Evolutionary conservation across 2,329 filamentous ascomycete genomes (phyloP), one percentile per base, ranked within the genome.

Genomic region (Herpotrichia juniperi): DNA sequence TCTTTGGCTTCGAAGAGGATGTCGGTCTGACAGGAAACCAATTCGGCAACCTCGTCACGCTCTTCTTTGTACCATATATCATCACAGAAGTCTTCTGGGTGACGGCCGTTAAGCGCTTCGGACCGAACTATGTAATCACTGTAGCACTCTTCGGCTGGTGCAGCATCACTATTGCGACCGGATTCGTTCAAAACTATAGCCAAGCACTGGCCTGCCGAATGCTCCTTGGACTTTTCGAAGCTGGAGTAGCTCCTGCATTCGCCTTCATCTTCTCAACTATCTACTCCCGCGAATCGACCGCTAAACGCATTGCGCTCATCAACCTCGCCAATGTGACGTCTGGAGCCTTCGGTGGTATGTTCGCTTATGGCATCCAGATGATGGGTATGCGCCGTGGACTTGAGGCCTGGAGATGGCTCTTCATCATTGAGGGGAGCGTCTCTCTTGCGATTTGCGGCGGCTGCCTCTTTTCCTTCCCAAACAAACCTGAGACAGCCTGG

Each of bases 401-500:
- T 2, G 54, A 64, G 35, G 48, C 64, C 21, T 77, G 74, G 74
- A 49, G 71, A 34, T 52, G 46, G 49, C 53, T 56, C 25, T 56
- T 56, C 45, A 53, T 56, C 26, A 35, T 56, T n/a, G 5, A 90
- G 71, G 86, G 86, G 7, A 67, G 86, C 8, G 86, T 87, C 1
- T 83, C 81, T 7, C 67, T 87, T 9, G 57, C 83, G 10, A 77
- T 85, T 4, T 81, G 83, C 0, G 63, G 81, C 2, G 59, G 84
- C 2, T 78, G 81, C 1, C 89, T 78, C 67, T 83, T 83, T 61
- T 78, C 77, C 49, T 71, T 85, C 17, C 80, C 81, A 0, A 80
- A 84, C 57, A 78, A 75, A 35, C 81, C 83, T 0, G 75, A 78
- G 45, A 81, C 78, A 47, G 80, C 81, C 2, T 76, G 74, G 22